Evolutionary conservation across 1,284 basidiomycete genomes (phyloP), one percentile per base, ranked within the genome.

Genomic region (Ustilago hordei): DNA sequence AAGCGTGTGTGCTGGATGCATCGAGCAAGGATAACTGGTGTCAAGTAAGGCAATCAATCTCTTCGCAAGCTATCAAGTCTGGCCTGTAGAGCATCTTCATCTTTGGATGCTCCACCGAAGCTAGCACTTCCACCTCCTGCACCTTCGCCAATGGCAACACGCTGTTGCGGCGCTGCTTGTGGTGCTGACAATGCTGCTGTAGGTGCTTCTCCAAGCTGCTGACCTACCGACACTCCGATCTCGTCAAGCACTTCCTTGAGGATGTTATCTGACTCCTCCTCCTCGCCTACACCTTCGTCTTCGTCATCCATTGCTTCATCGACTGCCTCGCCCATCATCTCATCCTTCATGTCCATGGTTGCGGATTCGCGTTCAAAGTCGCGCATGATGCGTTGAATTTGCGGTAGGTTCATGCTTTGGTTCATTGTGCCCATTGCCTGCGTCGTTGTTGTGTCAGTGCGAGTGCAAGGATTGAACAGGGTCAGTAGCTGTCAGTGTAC

Each of bases 311-410:
- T 98, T 43, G 95, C 95, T 84, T 98, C 96, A 87, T 99, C 97
- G 9, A 99, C 93, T 1, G 95, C 93, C 73, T 99, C 97, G 43
- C 93, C 94, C 96, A 99, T 99, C 93, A 99, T 97, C 87, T 98
- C 96, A 87, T 98, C 97, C 88, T 98, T 99, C 97, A 99, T 99
- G 87, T 99, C 96, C 97, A 99, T 99, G 86, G 93, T 93, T 11
- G 93, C 91, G 75, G 92, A 96, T 88, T 99, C 97, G 83, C 92
- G 93, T 88, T 99, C 96, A 81, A 99, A 99, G 56, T 99, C 96
- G 81, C 92, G 93, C 93, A 99, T 95, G 85, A 99, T 98, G 60
- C 91, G 91, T 86, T 95, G 94, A 72, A 99, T 98, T 79, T 91
- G 90, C 8, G 97, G 96, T 12, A 99, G 90, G 87, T 99, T 99